A percentile compares a stretch with the other conserved stretches of the same genome.
These are phyloP conservation scores for Corymbia maculata DNA, from an alignment of 345 rosid genomes.

Conservation along the genomic window DNA sequence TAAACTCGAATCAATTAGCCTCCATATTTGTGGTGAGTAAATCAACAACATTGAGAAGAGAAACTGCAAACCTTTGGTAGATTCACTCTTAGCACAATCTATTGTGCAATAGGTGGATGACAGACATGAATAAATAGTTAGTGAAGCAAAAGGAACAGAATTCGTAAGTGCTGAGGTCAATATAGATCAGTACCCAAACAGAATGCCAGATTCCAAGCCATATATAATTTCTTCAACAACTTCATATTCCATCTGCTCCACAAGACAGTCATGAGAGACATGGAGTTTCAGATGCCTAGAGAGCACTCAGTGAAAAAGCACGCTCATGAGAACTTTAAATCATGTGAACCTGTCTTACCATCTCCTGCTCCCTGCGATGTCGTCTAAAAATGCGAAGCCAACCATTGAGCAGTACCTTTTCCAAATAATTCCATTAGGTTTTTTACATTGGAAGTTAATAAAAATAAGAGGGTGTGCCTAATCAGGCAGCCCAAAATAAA, in stretches of 20 bases:
- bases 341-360: slow-evolving; percentile 18
- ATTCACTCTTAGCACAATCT: not conserved
- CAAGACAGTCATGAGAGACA: not conserved
- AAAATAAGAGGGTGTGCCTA: not conserved
- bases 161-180: not conserved
- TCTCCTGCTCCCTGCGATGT: slow-evolving; percentile 79
- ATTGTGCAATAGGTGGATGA: not conserved
- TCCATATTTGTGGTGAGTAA: not conserved
- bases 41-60: not conserved
- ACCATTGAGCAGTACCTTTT: slow-evolving; percentile 71
- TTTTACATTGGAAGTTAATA: not conserved
- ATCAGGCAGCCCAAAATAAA: not conserved
- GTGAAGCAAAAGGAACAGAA: not conserved
- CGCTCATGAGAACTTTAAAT: not conserved
- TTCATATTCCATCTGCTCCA: slow-evolving; percentile 75
- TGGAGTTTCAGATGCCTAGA: not conserved
- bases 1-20: not conserved
- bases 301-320: not conserved
- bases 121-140: not conserved
- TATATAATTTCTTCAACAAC: slow-evolving; percentile 97
- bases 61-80: not conserved
- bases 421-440: not conserved
- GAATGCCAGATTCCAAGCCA: slow-evolving; percentile 91
- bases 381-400: slow-evolving; percentile 85
- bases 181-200: slow-evolving; percentile 60